A percentile compares a stretch with the other conserved stretches of the same genome.
Conservation (phyloP, 1,284 basidiomycete species). For the Singerocomus inundabilis region DNA sequence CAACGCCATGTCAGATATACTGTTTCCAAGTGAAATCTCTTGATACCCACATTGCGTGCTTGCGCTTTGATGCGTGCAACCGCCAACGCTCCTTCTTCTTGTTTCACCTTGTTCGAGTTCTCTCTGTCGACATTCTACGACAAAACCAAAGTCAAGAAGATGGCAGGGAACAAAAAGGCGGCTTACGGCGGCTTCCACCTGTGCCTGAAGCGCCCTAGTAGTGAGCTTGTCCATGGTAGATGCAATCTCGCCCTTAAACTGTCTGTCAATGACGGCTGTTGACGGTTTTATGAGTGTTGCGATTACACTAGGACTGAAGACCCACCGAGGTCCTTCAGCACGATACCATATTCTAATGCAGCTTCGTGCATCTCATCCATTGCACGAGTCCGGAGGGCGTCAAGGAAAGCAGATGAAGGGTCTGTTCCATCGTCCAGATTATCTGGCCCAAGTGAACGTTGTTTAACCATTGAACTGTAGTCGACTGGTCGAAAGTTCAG, state of each 20-base stretch:
- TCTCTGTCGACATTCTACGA: conserved; percentile 74
- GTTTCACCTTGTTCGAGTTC: conserved; percentile 81
- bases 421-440: conserved; percentile 67
- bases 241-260: conserved; percentile 82
- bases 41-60: conserved; percentile 49
- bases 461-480: conserved; percentile 70
- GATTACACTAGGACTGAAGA: background rate
- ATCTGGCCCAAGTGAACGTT: conserved; percentile 72
- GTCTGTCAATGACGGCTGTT: conserved; percentile 74
- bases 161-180: background rate
- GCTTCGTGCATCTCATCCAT: conserved; percentile 82
- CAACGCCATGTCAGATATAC: conserved; percentile 9
- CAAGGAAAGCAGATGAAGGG: conserved; percentile 70
- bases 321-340: conserved; percentile 72
- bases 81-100: conserved; percentile 72
- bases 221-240: conserved; percentile 81
- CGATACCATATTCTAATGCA: conserved; percentile 75
- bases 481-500: conserved; percentile 37
- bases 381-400: conserved; percentile 73
- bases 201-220: conserved; percentile 75
- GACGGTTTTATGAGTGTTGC: conserved; percentile 4
- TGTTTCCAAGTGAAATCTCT: background rate
- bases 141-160: background rate
- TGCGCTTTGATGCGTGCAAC: conserved; percentile 75
- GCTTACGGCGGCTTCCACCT: conserved; percentile 77